A percentile compares a stretch with the other conserved stretches of the same genome.
These are phyloP conservation scores for Beauveria scarabaeidicola DNA, from an alignment of 2,329 filamentous ascomycete species.

Conservation along the genomic window DNA sequence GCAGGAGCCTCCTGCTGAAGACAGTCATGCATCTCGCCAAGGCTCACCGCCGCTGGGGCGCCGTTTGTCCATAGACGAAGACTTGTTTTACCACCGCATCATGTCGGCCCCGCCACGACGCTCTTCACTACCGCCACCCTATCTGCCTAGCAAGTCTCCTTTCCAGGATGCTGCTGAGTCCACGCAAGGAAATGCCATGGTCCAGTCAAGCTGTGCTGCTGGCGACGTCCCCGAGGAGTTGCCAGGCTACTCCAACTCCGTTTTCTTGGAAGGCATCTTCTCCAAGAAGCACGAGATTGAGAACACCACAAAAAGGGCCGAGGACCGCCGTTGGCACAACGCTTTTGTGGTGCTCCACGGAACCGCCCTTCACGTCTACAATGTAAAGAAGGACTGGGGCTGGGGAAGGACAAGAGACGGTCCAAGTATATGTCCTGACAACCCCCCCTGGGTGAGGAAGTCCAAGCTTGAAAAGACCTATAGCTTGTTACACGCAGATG, in stretches of 20 bases:
- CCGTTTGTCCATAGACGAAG: slow-evolving; percentile 47
- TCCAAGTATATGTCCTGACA: slow-evolving; percentile 40
- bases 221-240: slow-evolving; percentile 35
- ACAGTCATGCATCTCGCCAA: slow-evolving; percentile 21
- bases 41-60: slow-evolving; percentile 31
- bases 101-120: slow-evolving; percentile 37
- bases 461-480: slow-evolving; percentile 57
- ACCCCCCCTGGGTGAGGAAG: slow-evolving; percentile 42
- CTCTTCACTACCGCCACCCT: slow-evolving; percentile 39
- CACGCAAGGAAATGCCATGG: background rate
- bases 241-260: slow-evolving; percentile 49
- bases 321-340: slow-evolving; percentile 55
- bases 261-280: slow-evolving; percentile 49
- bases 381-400: slow-evolving; percentile 49
- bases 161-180: background rate
- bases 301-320: slow-evolving; percentile 53
- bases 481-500: slow-evolving; percentile 65
- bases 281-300: slow-evolving; percentile 58
- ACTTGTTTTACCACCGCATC: slow-evolving; percentile 43
- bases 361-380: slow-evolving; percentile 58
- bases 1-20: slow-evolving; percentile 21
- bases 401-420: slow-evolving; percentile 40
- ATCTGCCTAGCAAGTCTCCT: slow-evolving; percentile 24
- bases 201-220: background rate
- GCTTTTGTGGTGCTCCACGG: slow-evolving; percentile 58